These are phyloP conservation scores for Fusarium coffeatum DNA, from an alignment of 2,329 filamentous ascomycete species.

Conservation along the genomic window DNA sequence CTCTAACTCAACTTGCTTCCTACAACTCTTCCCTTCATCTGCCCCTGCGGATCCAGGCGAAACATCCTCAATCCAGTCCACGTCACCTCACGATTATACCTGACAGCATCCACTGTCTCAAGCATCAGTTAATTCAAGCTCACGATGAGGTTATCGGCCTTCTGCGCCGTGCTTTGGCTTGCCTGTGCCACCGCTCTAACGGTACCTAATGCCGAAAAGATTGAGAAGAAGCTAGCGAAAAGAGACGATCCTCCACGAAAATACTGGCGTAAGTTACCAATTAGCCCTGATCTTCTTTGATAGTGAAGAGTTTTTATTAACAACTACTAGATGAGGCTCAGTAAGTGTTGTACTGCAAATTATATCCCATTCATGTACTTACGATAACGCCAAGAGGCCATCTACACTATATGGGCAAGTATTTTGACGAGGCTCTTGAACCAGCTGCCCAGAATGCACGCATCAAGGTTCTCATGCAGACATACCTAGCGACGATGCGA, in stretches of 20 bases:
- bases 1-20: background rate
- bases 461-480: constrained; percentile 74
- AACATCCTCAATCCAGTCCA: constrained; percentile 1
- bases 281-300: background rate
- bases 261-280: constrained; percentile 33
- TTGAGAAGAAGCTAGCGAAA: constrained; percentile 17
- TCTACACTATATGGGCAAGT: constrained; percentile 55
- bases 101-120: background rate
- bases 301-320: background rate
- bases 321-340: constrained; percentile 33
- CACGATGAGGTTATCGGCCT: constrained; percentile 14
- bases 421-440: constrained; percentile 53
- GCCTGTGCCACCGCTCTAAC: constrained; percentile 10
- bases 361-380: constrained; percentile 7
- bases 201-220: constrained; percentile 13
- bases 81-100: constrained; percentile 14
- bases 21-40: constrained; percentile 11
- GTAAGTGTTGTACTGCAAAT: constrained; percentile 25
- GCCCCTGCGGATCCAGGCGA: constrained; percentile 18
- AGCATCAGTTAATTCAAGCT: background rate
- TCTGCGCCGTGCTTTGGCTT: constrained; percentile 15
- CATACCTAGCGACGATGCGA: constrained; percentile 76
- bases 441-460: constrained; percentile 70
- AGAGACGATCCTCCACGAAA: constrained; percentile 19
- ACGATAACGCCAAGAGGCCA: constrained; percentile 33